Conservation (phyloP, 2,329 filamentous ascomycete genomes). For the Emmonsia crescens region DNA sequence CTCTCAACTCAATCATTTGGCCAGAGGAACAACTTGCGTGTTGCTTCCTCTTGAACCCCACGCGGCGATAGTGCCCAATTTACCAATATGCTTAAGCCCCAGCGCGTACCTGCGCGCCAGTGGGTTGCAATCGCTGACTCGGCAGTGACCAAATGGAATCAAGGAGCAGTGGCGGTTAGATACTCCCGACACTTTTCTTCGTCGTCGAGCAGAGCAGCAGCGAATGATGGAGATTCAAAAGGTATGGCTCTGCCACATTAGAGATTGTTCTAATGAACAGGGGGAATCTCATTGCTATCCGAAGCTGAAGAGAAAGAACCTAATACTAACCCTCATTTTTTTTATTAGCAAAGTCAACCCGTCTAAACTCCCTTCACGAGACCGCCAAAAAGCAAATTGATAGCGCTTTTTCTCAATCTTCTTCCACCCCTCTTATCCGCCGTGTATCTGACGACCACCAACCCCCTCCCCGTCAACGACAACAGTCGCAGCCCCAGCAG, state of each 20-base stretch:
- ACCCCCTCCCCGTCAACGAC: constrained; percentile 14
- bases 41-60: neutral
- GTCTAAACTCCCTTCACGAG: neutral
- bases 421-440: neutral
- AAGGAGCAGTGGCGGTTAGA: neutral
- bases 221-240: neutral
- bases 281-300: neutral
- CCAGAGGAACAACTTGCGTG: neutral
- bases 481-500: neutral
- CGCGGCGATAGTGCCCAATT: neutral
- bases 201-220: neutral
- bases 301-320: neutral
- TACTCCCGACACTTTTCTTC: neutral
- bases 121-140: constrained; percentile 1
- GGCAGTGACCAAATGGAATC: neutral
- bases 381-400: neutral
- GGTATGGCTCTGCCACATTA: neutral
- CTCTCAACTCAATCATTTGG: neutral
- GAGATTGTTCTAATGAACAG: neutral
- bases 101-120: neutral
- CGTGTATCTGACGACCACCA: neutral
- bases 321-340: neutral
- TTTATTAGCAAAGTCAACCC: neutral
- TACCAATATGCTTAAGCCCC: constrained; percentile 3
- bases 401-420: neutral